phyloP scores from a whole-genome alignment of 495 filamentous ascomycete species.

The Penicillium malachiteum region DNA sequence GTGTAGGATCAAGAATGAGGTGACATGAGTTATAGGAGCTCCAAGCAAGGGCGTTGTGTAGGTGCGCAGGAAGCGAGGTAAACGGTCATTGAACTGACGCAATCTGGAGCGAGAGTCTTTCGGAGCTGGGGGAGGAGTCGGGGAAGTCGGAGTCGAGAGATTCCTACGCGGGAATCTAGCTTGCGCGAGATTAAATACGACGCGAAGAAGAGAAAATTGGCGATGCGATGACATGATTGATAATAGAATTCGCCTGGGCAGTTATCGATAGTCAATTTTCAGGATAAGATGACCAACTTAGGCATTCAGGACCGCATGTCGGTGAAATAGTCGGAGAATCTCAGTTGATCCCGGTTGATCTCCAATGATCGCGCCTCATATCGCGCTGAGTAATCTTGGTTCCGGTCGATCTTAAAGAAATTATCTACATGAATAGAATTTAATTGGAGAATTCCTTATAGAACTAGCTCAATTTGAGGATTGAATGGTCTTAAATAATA shows the following conservation, averaged over 20 bases:
- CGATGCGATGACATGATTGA: constrained; percentile 12
- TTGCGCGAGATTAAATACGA: constrained; percentile 13
- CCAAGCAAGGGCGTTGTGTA: constrained; percentile 67
- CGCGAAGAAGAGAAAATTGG: constrained; percentile 14
- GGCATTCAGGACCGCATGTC: constrained; percentile 7
- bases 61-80: constrained; percentile 58
- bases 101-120: constrained; percentile 48
- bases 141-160: constrained; percentile 30
- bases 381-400: constrained; percentile 25
- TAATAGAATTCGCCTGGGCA: too few species aligned
- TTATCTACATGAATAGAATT: neutral
- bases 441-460: neutral
- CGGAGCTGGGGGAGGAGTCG: constrained; percentile 20
- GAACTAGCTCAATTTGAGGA: too few species aligned
- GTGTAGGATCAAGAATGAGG: constrained; percentile 85
- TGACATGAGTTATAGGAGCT: constrained; percentile 79
- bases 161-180: constrained; percentile 16
- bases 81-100: constrained; percentile 57
- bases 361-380: constrained; percentile 8
- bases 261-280: neutral
- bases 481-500: neutral
- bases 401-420: constrained; percentile 10
- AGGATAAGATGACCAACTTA: constrained; percentile 13
- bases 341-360: neutral
- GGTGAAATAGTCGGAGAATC: neutral